A percentile compares a stretch with the other conserved stretches of the same genome.
Conservation (phyloP, 1,284 basidiomycete species). For the Stygiomarasmius scandens region DNA sequence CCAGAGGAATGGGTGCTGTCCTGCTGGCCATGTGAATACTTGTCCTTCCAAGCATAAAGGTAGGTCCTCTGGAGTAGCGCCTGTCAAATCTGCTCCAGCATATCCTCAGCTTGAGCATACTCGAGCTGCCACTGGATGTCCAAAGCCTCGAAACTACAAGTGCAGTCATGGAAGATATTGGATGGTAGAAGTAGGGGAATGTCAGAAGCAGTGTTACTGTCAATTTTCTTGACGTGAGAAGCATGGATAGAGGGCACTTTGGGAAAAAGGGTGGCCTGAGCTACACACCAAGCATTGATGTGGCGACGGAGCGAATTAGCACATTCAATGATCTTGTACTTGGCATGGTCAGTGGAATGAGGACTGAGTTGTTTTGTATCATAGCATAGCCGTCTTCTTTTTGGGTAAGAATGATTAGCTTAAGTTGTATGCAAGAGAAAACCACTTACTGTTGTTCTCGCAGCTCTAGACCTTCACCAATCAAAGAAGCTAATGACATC, state of each 20-base stretch:
- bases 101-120: background rate
- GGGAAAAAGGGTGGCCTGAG: background rate
- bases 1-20: background rate
- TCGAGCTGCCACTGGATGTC: background rate
- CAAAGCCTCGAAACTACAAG: background rate
- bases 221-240: no score
- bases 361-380: no score
- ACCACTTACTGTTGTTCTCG: background rate
- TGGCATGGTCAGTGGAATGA: background rate
- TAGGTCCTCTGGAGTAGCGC: background rate
- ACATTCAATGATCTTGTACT: background rate
- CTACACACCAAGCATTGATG: background rate
- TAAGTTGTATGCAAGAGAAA: no score
- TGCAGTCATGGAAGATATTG: background rate
- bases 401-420: background rate
- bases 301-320: background rate
- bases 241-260: no score
- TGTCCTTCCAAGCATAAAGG: background rate
- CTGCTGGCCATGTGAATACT: background rate
- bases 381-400: background rate
- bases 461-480: background rate
- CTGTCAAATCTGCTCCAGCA: background rate
- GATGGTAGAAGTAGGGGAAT: constrained; percentile 3
- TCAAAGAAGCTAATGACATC: background rate
- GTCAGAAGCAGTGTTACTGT: no score